Conservation (phyloP, 192 early-diverging fungal genomes). For the Coemansia sp. region DNA sequence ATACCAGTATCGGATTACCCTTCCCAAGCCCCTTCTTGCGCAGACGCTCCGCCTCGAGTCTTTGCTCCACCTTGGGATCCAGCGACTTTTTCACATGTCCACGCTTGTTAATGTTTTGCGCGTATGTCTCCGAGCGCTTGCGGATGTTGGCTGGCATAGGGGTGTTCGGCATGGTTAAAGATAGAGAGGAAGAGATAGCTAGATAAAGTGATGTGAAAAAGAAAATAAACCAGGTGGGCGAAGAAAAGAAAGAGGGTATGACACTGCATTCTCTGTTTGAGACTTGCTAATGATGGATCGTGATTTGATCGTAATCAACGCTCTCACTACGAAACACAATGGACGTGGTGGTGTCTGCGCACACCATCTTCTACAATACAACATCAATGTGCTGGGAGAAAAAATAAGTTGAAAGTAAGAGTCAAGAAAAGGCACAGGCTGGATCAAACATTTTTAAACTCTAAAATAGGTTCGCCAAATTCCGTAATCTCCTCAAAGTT, state of each 20-base stretch:
- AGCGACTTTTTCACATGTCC: conserved; percentile 41
- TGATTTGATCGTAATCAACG: background rate
- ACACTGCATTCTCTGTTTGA: background rate
- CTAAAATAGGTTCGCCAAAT: conserved; percentile 87
- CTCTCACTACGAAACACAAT: background rate
- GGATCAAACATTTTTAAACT: conserved; percentile 59
- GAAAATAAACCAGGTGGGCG: background rate
- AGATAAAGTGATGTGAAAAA: background rate
- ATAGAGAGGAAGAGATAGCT: background rate
- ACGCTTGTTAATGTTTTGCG: conserved; percentile 45
- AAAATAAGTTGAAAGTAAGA: background rate
- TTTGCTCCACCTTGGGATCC: conserved; percentile 29
- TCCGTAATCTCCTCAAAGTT: conserved; percentile 92
- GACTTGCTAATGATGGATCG: background rate
- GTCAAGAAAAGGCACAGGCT: too few species aligned
- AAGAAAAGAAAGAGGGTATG: background rate
- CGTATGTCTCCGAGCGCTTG: conserved; percentile 41
- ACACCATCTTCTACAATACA: background rate
- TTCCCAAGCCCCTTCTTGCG: conserved; percentile 36
- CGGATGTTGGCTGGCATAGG: conserved; percentile 47
- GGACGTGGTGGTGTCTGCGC: background rate
- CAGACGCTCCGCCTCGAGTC: conserved; percentile 30
- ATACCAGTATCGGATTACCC: conserved; percentile 8
- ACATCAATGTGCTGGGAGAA: background rate
- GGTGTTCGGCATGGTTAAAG: conserved; percentile 21